Conservation (phyloP, 805 yeast species). For the Hanseniaspora lindneri region DNA sequence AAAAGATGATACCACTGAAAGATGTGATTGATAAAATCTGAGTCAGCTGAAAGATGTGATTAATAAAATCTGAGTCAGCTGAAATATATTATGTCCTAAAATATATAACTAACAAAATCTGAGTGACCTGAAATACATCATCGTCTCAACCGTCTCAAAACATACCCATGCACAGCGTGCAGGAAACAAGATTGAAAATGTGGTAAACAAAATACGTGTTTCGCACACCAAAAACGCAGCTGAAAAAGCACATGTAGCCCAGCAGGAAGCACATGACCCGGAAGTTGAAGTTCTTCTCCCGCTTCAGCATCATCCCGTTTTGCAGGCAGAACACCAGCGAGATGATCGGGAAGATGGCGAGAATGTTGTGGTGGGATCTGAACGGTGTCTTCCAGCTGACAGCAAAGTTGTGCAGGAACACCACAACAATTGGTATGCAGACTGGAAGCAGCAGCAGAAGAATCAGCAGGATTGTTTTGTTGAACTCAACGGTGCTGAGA, state of each 20-base stretch:
- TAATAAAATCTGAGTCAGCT: too few species aligned
- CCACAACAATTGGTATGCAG: conserved; percentile 64
- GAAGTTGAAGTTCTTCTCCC: conserved; percentile 21
- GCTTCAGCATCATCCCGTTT: conserved; percentile 12
- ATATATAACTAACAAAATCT: too few species aligned
- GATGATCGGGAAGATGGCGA: conserved; percentile 66
- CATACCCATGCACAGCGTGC: conserved; percentile 34
- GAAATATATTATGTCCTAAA: too few species aligned
- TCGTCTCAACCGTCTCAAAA: background rate
- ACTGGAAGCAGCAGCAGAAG: conserved; percentile 73
- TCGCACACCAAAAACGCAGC: conserved; percentile 62
- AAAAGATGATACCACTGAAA: too few species aligned
- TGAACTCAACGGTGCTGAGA: conserved; percentile 41
- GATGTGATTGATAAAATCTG: too few species aligned
- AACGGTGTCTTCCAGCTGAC: conserved; percentile 75
- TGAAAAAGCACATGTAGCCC: conserved; percentile 45
- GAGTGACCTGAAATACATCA: too few species aligned
- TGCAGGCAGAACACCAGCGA: conserved; percentile 31
- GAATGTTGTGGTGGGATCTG: conserved; percentile 70
- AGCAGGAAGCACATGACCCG: conserved; percentile 32
- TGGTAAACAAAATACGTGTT: conserved; percentile 80
- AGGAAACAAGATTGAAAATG: conserved; percentile 51
- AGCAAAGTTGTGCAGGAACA: conserved; percentile 67
- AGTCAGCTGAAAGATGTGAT: too few species aligned
- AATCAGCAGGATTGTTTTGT: conserved; percentile 49